Evolutionary conservation across 257 asterid genomes (phyloP), one percentile per base, ranked within the genome.

Genomic region (Paulownia fortunei): DNA sequence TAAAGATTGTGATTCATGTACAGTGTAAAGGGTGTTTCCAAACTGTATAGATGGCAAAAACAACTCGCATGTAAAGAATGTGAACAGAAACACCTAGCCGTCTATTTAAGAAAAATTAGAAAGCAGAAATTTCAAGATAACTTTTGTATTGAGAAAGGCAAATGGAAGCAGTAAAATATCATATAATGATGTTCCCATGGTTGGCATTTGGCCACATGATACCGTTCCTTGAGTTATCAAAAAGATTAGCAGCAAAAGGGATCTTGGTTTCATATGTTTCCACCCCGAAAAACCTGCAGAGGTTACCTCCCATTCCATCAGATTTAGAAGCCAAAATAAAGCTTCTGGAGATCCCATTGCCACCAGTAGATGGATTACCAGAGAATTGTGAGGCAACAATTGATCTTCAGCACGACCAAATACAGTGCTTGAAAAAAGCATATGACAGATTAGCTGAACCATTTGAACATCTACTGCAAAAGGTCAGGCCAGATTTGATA

Each of bases 201-300:
- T 30, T 82, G n/a, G 88, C 90, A 46, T 84, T 87, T 21, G 90
- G 90, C 41, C 90, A 84, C 55, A 83, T 87, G 85, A 60, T 87
- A n/a, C 88, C 91, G 0, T 81, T 78, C 55, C 77, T 87, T 3
- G 80, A 82, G 62, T 60, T 84, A 26, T 80, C 87, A 12, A 78
- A 71, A 27, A 69, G 41, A 24, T 32, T 87, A 69, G 89, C 87
- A 54, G 72, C 76, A 41, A 78, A 74, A 76, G 85, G 86, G 21
- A 69, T 80, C 11, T 18, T 1, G 0, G 69, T 87, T 21, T 87
- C 90, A 55, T 82, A 70, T 27, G 58, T 87, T 65, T 81, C 88
- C 21, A 87, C 90, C 44, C 86, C 87, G 1, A 87, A 52, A 80
- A 87, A 87, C 80, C 74, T 87, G 36, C 72, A 64, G 47, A 80